phyloP scores from a whole-genome alignment of 176 grass and related monocot genomes.

The Oryza nivara region DNA sequence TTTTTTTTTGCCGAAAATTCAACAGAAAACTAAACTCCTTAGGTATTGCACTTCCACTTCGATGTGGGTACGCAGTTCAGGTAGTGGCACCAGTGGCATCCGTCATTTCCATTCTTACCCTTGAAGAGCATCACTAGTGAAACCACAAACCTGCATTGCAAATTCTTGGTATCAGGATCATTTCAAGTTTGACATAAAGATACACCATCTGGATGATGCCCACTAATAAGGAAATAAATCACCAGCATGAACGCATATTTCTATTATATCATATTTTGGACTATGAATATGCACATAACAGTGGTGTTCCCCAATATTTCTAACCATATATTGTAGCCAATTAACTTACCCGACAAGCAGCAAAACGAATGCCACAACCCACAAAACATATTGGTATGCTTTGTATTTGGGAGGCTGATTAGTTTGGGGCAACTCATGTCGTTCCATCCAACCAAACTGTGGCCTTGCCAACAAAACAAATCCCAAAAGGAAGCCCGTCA shows the following conservation, averaged over 20 bases:
- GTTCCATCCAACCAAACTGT: constrained; percentile 92
- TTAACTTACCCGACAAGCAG: constrained; percentile 72
- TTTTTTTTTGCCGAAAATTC: constrained; percentile 32
- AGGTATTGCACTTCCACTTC: constrained; percentile 78
- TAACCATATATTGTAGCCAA: not conserved
- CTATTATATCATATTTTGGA: not conserved
- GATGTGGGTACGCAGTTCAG: constrained; percentile 94
- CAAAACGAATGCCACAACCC: constrained; percentile 69
- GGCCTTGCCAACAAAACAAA: constrained; percentile 82
- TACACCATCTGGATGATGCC: not conserved
- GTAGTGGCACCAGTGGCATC: constrained; percentile 97
- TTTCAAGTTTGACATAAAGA: not conserved
- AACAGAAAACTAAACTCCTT: constrained; percentile 28
- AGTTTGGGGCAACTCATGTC: constrained; percentile 69
- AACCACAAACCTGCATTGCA: constrained; percentile 59
- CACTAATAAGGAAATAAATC: not conserved
- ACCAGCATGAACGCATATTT: not conserved
- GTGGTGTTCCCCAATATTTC: not conserved
- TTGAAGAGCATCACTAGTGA: constrained; percentile 89
- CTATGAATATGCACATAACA: constrained; percentile 2
- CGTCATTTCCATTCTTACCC: constrained; percentile 86
- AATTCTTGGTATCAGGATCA: constrained; percentile 22
- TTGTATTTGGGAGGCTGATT: constrained; percentile 91
- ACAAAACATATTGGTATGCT: constrained; percentile 82
- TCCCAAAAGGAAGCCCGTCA: constrained; percentile 75